Conservation (phyloP, 2,329 filamentous ascomycete species). For the Fusarium sp. region DNA sequence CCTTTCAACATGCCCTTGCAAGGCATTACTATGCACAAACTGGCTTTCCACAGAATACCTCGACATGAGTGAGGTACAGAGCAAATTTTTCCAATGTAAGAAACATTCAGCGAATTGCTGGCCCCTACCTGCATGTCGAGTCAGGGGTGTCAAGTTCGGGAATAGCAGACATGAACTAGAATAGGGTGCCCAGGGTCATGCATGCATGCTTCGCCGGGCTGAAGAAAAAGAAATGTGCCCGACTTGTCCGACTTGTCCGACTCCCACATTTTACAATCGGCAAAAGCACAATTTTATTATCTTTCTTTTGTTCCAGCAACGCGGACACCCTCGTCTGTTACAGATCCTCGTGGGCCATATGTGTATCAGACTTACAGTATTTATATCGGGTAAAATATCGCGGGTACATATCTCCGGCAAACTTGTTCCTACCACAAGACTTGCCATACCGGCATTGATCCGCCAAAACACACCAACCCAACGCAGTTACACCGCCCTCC, state of each 20-base stretch:
- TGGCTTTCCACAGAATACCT: slow-evolving; percentile 14
- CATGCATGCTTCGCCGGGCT: slow-evolving; percentile 4
- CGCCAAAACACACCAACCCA: not conserved
- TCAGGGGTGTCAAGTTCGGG: slow-evolving; percentile 36
- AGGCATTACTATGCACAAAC: not conserved
- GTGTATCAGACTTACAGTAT: not conserved
- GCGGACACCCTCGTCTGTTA: not conserved
- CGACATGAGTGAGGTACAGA: slow-evolving; percentile 18
- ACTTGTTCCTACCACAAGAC: not conserved
- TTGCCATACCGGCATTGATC: not conserved
- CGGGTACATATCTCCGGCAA: slow-evolving; percentile 22
- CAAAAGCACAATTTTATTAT: slow-evolving; percentile 1
- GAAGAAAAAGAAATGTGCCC: slow-evolving; percentile 10
- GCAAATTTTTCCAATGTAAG: slow-evolving; percentile 5
- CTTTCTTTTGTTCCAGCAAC: slow-evolving; percentile 6
- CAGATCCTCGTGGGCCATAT: not conserved
- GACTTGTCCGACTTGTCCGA: not conserved
- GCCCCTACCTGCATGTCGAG: slow-evolving; percentile 20
- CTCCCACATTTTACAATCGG: slow-evolving; percentile 11
- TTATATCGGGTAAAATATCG: slow-evolving; percentile 6
- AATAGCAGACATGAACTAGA: slow-evolving; percentile 25
- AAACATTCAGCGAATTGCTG: slow-evolving; percentile 16
- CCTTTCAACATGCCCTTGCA: not conserved
- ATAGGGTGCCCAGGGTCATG: not conserved
- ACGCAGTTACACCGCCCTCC: slow-evolving; percentile 13